These are phyloP conservation scores for Meira nashicola DNA, from an alignment of 1,284 basidiomycete genomes.

Conservation along the genomic window DNA sequence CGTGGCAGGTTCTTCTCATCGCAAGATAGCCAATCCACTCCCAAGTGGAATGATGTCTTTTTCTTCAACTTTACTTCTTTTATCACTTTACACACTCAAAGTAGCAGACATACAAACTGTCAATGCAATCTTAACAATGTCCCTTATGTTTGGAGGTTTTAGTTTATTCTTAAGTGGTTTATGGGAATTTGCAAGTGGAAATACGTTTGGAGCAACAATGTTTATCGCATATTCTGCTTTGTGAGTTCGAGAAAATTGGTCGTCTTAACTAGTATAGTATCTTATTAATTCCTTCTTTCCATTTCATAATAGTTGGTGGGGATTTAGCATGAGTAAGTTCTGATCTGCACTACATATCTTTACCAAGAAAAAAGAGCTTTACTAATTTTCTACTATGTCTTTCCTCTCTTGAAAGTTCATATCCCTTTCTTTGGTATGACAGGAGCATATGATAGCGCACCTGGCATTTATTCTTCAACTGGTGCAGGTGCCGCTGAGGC, in stretches of 20 bases:
- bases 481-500: conserved; percentile 21
- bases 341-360: no score
- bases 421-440: conserved; percentile 29
- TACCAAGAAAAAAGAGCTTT: background rate
- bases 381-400: background rate
- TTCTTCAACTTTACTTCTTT: conserved; percentile 15
- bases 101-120: conserved; percentile 22
- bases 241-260: no score
- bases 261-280: no score
- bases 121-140: conserved; percentile 16
- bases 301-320: no score
- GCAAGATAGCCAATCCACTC: conserved; percentile 13
- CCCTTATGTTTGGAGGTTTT: conserved; percentile 4
- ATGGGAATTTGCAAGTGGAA: conserved; percentile 38
- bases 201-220: conserved; percentile 40
- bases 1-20: background rate
- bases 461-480: conserved; percentile 21
- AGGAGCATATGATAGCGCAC: conserved; percentile 28
- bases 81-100: conserved; percentile 29
- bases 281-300: conserved; percentile 24
- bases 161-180: conserved; percentile 33
- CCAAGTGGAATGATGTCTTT: conserved; percentile 26
- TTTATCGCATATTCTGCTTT: conserved; percentile 15
- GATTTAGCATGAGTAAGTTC: conserved; percentile 20
- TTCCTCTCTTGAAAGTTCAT: conserved; percentile 11